phyloP scores from a whole-genome alignment of 2,329 filamentous ascomycete species.

The Kalaharituber pfeilii region DNA sequence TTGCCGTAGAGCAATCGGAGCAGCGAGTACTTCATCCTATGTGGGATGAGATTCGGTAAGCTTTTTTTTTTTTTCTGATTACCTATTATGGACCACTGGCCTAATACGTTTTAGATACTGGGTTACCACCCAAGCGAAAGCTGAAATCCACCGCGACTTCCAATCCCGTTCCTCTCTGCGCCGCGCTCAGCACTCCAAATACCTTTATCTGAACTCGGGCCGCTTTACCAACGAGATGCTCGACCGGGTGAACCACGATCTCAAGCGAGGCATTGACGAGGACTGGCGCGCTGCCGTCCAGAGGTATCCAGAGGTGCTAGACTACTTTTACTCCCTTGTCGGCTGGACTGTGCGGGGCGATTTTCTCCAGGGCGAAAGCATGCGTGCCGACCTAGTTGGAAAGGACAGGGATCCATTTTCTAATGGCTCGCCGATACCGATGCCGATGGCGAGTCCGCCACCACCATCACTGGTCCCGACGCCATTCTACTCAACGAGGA shows the following conservation, averaged over 20 bases:
- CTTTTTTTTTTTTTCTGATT: constrained; percentile 6
- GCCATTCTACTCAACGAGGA: no score
- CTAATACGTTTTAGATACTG: constrained; percentile 33
- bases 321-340: constrained; percentile 61
- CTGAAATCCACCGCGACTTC: constrained; percentile 51
- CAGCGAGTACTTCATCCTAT: constrained; percentile 44
- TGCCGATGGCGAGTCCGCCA: no score
- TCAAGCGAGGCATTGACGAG: constrained; percentile 59
- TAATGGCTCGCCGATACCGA: no score
- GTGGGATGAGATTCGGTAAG: constrained; percentile 47
- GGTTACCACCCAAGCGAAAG: constrained; percentile 48
- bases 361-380: no score
- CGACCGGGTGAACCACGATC: constrained; percentile 42
- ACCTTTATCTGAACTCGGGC: constrained; percentile 26
- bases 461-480: no score
- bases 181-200: constrained; percentile 38
- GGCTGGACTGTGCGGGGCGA: constrained; percentile 47
- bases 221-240: constrained; percentile 43
- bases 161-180: constrained; percentile 43
- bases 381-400: no score
- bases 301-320: constrained; percentile 62
- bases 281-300: constrained; percentile 63
- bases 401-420: no score
- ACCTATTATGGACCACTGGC: not conserved
- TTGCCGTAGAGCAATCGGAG: constrained; percentile 46